These are phyloP conservation scores for Fusarium sarcochroum DNA, from an alignment of 2,329 filamentous ascomycete species.

Conservation along the genomic window DNA sequence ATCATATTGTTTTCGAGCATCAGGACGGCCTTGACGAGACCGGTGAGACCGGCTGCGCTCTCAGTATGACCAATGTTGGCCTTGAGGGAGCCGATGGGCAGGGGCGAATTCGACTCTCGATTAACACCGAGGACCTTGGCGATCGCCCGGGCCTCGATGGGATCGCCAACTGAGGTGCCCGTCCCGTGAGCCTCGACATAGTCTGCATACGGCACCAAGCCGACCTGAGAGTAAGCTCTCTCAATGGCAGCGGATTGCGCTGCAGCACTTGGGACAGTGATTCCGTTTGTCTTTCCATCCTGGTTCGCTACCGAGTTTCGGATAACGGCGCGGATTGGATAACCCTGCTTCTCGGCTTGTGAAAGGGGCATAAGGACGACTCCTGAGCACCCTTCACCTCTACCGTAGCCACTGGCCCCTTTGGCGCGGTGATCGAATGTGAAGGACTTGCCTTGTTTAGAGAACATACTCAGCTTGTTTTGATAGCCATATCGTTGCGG, in stretches of 20 bases:
- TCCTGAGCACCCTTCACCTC: conserved; percentile 61
- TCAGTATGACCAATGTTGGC: conserved; percentile 21
- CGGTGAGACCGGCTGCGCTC: conserved; percentile 48
- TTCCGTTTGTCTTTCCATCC: conserved; percentile 60
- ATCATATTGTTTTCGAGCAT: conserved; percentile 52
- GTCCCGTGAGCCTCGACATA: conserved; percentile 63
- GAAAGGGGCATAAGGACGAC: conserved; percentile 60
- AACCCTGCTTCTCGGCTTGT: conserved; percentile 59
- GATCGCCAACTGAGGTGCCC: conserved; percentile 63
- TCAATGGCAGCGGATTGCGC: conserved; percentile 56
- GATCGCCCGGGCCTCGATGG: conserved; percentile 55
- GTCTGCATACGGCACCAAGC: conserved; percentile 49
- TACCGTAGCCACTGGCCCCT: conserved; percentile 65
- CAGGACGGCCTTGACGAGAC: conserved; percentile 50
- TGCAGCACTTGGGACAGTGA: conserved; percentile 53
- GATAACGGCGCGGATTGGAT: conserved; percentile 55
- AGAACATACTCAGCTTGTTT: conserved; percentile 45
- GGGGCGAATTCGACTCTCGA: too few relatives aligned
- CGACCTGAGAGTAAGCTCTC: conserved; percentile 52
- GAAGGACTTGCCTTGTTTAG: conserved; percentile 49
- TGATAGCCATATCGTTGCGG: conserved; percentile 46
- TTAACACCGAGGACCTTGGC: too few relatives aligned
- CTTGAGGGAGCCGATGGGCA: conserved; percentile 58
- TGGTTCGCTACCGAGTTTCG: conserved; percentile 56
- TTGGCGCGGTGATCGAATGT: conserved; percentile 59